phyloP scores from a whole-genome alignment of 2,329 filamentous ascomycete genomes.

The Colletotrichum lupini region DNA sequence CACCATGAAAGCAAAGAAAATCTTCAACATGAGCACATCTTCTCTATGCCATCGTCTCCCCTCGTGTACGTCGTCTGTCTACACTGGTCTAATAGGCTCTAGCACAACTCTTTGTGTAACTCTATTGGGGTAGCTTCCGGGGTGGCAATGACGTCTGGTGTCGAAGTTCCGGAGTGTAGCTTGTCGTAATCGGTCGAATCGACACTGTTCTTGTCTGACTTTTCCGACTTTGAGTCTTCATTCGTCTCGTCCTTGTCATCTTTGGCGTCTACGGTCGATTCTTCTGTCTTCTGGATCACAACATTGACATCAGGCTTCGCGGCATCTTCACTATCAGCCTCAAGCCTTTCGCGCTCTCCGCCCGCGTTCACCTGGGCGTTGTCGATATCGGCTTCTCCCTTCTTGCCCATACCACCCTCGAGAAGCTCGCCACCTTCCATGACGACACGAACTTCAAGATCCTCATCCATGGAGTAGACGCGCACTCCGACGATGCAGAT shows the following conservation, averaged over 20 bases:
- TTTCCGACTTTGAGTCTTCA: constrained; percentile 35
- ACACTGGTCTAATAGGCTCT: not conserved
- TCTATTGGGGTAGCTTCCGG: constrained; percentile 45
- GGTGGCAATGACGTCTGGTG: constrained; percentile 38
- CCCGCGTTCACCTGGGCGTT: constrained; percentile 67
- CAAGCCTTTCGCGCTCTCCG: constrained; percentile 50
- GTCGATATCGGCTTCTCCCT: constrained; percentile 66
- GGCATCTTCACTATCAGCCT: constrained; percentile 42
- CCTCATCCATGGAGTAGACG: constrained; percentile 69
- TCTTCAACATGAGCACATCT: not conserved
- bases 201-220: constrained; percentile 6
- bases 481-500: constrained; percentile 70
- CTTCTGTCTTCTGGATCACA: not conserved
- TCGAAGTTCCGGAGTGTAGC: constrained; percentile 33
- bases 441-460: constrained; percentile 64
- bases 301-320: not conserved
- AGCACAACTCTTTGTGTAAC: constrained; percentile 39
- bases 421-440: constrained; percentile 65
- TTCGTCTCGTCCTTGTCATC: constrained; percentile 10
- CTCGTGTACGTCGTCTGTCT: constrained; percentile 9
- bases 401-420: constrained; percentile 67
- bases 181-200: constrained; percentile 36
- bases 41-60: constrained; percentile 15
- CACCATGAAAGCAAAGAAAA: constrained; percentile 3
- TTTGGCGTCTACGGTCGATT: not conserved